These are phyloP conservation scores for Citrullus amarus DNA, from an alignment of 306 rosid genomes.

Conservation along the genomic window DNA sequence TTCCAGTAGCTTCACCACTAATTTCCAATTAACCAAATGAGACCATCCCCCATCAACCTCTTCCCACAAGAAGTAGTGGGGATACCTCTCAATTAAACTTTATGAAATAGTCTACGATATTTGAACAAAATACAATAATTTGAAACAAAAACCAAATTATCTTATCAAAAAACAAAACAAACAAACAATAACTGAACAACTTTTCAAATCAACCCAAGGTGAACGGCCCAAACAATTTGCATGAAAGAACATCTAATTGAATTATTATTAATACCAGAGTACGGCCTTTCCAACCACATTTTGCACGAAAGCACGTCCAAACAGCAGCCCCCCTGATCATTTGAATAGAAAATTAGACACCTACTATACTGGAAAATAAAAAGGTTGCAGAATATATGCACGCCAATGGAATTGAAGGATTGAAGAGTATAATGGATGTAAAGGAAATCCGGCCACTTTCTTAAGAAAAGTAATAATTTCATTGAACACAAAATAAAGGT, in stretches of 20 bases:
- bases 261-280: constrained; percentile 34
- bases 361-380: background rate
- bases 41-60: background rate
- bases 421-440: background rate
- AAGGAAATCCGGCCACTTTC: background rate
- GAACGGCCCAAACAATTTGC: constrained; percentile 50
- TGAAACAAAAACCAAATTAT: background rate
- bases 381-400: background rate
- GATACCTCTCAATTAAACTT: background rate
- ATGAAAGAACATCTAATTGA: constrained; percentile 43
- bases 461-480: background rate
- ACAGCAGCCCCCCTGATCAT: constrained; percentile 45
- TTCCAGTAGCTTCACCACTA: background rate
- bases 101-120: background rate
- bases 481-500: background rate
- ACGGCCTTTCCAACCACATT: constrained; percentile 85
- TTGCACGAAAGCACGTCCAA: constrained; percentile 74
- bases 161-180: background rate
- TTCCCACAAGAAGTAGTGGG: background rate
- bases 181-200: background rate
- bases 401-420: background rate
- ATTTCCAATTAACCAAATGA: background rate
- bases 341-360: constrained; percentile 14
- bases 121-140: background rate
- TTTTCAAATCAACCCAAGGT: background rate